These are phyloP conservation scores for Prototheca stagnorum DNA, from an alignment of 163 green algal species.

Conservation along the genomic window DNA sequence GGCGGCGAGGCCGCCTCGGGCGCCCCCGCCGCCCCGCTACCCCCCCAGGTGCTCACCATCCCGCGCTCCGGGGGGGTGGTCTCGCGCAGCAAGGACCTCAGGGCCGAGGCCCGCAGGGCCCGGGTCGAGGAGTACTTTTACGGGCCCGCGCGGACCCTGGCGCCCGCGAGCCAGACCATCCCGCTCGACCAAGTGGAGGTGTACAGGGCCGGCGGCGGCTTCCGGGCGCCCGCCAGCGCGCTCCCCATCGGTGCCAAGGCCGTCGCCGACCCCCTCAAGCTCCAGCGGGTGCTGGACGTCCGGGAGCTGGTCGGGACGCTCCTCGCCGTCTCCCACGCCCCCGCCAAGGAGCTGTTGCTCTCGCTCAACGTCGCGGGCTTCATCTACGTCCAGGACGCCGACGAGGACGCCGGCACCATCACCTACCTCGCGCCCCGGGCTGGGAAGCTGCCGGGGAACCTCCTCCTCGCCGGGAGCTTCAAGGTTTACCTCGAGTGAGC, in stretches of 20 bases:
- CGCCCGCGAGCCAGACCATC: constrained; percentile 41
- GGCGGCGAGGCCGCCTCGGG: no score
- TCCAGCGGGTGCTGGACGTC: constrained; percentile 27
- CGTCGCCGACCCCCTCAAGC: constrained; percentile 55
- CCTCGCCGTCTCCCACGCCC: constrained; percentile 67
- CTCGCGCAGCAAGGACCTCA: constrained; percentile 33
- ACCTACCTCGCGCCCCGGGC: constrained; percentile 54
- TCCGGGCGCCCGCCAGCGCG: constrained; percentile 53
- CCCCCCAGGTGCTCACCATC: constrained; percentile 81
- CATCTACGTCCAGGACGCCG: constrained; percentile 71
- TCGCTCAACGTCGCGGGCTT: constrained; percentile 65
- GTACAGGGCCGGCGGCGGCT: constrained; percentile 60
- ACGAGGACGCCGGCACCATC: constrained; percentile 38
- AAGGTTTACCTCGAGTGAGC: constrained; percentile 48
- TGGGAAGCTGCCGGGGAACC: constrained; percentile 48
- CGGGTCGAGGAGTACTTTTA: constrained; percentile 86
- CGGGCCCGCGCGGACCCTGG: constrained; percentile 39
- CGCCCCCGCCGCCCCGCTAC: no score
- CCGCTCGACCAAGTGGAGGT: constrained; percentile 46
- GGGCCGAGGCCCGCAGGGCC: constrained; percentile 26
- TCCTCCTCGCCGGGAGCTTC: constrained; percentile 55
- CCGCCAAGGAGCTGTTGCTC: constrained; percentile 46
- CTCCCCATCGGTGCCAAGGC: constrained; percentile 60
- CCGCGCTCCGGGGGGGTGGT: constrained; percentile 70
- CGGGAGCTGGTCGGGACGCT: constrained; percentile 51